phyloP scores from a whole-genome alignment of 2,329 filamentous ascomycete genomes.

The Ophiocordyceps polyrhachis-furcata region DNA sequence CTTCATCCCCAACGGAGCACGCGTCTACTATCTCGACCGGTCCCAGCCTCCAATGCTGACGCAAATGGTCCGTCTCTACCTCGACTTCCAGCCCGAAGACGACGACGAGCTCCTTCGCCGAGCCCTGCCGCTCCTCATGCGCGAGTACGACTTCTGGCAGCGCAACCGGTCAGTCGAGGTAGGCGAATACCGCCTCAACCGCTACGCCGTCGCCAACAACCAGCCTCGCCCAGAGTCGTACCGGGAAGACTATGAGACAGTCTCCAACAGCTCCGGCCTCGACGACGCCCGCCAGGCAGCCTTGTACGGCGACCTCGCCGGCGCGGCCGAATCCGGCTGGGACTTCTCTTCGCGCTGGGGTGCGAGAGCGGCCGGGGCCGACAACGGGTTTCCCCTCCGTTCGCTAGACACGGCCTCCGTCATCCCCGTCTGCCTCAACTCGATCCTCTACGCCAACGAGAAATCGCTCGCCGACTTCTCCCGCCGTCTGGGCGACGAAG shows the following conservation, averaged over 20 bases:
- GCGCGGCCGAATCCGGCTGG: slow-evolving; percentile 47
- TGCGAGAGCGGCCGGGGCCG: slow-evolving; percentile 36
- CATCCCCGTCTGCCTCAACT: slow-evolving; percentile 48
- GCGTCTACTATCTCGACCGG: slow-evolving; percentile 48
- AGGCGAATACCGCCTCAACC: slow-evolving; percentile 34
- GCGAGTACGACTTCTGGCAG: slow-evolving; percentile 45
- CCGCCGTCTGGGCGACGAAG: slow-evolving; percentile 28
- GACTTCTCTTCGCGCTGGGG: slow-evolving; percentile 45
- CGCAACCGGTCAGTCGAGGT: slow-evolving; percentile 40
- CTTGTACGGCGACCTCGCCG: slow-evolving; percentile 44
- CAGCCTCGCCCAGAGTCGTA: slow-evolving; percentile 50
- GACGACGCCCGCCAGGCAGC: slow-evolving; percentile 30
- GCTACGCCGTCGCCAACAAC: slow-evolving; percentile 43
- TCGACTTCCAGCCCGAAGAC: slow-evolving; percentile 43
- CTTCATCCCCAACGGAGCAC: slow-evolving; percentile 50
- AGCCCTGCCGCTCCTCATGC: slow-evolving; percentile 41
- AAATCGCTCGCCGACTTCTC: slow-evolving; percentile 34
- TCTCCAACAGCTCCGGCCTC: slow-evolving; percentile 36
- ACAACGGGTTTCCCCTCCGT: slow-evolving; percentile 46
- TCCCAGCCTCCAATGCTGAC: slow-evolving; percentile 48
- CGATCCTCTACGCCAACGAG: slow-evolving; percentile 49
- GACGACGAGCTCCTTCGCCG: slow-evolving; percentile 40
- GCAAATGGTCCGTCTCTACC: slow-evolving; percentile 46
- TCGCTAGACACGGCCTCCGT: slow-evolving; percentile 40
- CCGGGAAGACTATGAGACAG: slow-evolving; percentile 44